Conservation (phyloP, 306 rosid species). For the Rubus parviflorus region DNA sequence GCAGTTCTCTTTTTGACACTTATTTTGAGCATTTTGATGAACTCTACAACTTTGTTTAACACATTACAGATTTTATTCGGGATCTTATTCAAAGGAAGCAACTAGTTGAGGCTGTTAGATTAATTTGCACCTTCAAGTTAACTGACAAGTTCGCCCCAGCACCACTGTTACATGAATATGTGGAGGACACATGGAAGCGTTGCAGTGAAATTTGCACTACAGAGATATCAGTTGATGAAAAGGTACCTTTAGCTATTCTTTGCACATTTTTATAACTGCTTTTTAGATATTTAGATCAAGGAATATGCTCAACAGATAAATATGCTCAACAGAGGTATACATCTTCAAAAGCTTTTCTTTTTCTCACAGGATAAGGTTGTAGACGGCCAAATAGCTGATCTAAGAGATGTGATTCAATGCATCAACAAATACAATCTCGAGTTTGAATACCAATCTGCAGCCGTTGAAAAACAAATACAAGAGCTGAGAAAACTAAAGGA, state of each 20-base stretch:
- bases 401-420: slow-evolving; percentile 36
- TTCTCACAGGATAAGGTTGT: slow-evolving; percentile 33
- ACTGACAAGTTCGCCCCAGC: slow-evolving; percentile 39
- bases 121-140: slow-evolving; percentile 53
- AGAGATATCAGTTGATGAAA: slow-evolving; percentile 8
- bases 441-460: slow-evolving; percentile 28
- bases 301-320: neutral
- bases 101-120: slow-evolving; percentile 48
- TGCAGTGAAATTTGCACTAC: neutral
- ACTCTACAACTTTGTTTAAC: neutral
- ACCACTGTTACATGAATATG: slow-evolving; percentile 27
- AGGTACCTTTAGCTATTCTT: slow-evolving; percentile 21
- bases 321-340: neutral
- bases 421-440: slow-evolving; percentile 41
- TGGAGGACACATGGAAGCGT: slow-evolving; percentile 7
- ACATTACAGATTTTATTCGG: slow-evolving; percentile 44
- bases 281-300: neutral
- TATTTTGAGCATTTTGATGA: slow-evolving; percentile 12
- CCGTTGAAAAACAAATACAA: slow-evolving; percentile 27
- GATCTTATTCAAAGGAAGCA: slow-evolving; percentile 41
- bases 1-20: neutral
- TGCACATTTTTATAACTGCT: neutral
- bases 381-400: slow-evolving; percentile 36
- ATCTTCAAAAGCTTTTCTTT: neutral
- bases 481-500: slow-evolving; percentile 29